phyloP scores from a whole-genome alignment of 768 basidiomycete genomes.

The Omphalotus guepiniiformis region DNA sequence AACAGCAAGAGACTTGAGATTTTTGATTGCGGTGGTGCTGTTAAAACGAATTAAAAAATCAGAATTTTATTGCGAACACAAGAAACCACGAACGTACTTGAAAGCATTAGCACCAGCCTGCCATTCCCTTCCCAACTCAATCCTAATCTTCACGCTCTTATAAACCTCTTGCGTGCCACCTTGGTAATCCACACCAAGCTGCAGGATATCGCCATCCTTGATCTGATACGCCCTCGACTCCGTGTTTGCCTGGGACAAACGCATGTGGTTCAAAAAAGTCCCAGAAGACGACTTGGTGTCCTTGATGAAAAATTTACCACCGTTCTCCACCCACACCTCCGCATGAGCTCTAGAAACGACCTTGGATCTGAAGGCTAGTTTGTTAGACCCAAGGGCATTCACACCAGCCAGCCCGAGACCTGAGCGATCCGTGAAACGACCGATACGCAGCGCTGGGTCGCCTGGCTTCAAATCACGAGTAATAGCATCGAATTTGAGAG shows the following conservation, averaged over 20 bases:
- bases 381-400: constrained; percentile 68
- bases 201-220: constrained; percentile 91
- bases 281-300: constrained; percentile 90
- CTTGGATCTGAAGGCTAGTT: constrained; percentile 93
- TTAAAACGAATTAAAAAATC: neutral
- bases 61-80: constrained; percentile 7
- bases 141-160: constrained; percentile 92
- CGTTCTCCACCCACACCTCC: constrained; percentile 80
- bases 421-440: constrained; percentile 88
- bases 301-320: constrained; percentile 75
- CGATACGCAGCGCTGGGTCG: constrained; percentile 76
- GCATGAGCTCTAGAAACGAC: constrained; percentile 94
- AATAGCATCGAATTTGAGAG: constrained; percentile 91
- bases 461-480: constrained; percentile 73
- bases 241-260: constrained; percentile 78
- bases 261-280: constrained; percentile 93
- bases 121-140: constrained; percentile 90
- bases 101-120: constrained; percentile 85
- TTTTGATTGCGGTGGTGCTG: constrained; percentile 69
- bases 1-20: constrained; percentile 68
- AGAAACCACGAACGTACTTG: constrained; percentile 50
- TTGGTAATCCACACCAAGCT: constrained; percentile 96
- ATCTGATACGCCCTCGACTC: constrained; percentile 76
- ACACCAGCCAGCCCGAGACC: constrained; percentile 62
- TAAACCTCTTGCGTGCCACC: constrained; percentile 97